Evolutionary conservation across 2,329 filamentous ascomycete species (phyloP).

Genomic region (Alternaria sp.): DNA sequence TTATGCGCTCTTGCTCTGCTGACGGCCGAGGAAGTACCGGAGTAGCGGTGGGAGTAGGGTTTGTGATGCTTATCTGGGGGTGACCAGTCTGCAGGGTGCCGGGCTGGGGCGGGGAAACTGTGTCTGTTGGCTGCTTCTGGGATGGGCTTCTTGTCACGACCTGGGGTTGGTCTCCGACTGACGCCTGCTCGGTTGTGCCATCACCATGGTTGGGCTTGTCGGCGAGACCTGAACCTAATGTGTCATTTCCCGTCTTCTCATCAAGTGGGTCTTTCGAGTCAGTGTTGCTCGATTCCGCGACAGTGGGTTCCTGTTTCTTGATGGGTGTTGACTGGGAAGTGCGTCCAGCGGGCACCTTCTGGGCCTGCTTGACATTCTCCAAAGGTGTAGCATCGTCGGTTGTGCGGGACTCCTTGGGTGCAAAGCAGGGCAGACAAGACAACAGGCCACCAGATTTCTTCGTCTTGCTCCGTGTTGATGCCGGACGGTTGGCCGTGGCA

Average conservation of each 20-base stretch:
- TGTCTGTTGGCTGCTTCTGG: constrained; percentile 39
- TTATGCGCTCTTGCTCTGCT: constrained; percentile 48
- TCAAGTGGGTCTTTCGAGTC: constrained; percentile 55
- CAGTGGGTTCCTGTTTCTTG: constrained; percentile 49
- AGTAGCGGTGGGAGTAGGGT: constrained; percentile 53
- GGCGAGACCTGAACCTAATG: constrained; percentile 24
- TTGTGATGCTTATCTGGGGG: constrained; percentile 52
- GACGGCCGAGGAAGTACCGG: constrained; percentile 43
- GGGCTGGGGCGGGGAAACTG: constrained; percentile 41
- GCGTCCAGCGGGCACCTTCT: constrained; percentile 45
- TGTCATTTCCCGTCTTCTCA: constrained; percentile 49
- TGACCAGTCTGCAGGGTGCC: constrained; percentile 40
- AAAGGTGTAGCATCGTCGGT: constrained; percentile 51
- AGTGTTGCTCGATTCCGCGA: constrained; percentile 51
- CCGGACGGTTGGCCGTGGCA: constrained; percentile 36
- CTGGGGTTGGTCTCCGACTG: constrained; percentile 31
- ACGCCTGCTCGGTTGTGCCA: constrained; percentile 28
- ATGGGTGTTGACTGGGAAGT: constrained; percentile 59
- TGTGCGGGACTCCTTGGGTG: constrained; percentile 64
- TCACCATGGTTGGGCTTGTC: constrained; percentile 34
- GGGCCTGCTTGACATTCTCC: constrained; percentile 52
- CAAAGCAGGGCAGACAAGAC: constrained; percentile 70
- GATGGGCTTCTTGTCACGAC: constrained; percentile 43
- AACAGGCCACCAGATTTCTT: constrained; percentile 51
- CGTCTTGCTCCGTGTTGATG: constrained; percentile 46